Evolutionary conservation across 192 early-diverging fungal genomes (phyloP), one percentile per base, ranked within the genome.

Genomic region (Podila epigama): DNA sequence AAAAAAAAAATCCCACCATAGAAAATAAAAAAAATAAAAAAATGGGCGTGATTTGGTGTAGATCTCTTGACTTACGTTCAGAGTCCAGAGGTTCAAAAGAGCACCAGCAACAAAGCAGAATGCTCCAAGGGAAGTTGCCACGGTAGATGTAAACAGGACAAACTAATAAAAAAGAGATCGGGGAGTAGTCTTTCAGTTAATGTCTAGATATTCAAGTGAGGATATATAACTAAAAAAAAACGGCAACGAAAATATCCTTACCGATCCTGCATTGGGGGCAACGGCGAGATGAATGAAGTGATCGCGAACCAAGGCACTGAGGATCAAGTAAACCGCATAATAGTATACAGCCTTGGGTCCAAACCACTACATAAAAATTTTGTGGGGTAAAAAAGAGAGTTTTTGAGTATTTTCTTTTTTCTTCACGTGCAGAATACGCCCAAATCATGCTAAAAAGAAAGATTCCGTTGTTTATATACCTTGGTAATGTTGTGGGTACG

Each of bases 201-300:
- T 8, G 25, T 35, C 27, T 42, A 31, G 0, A 39, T 20, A 22
- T 36, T 20, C 10, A 8, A 20, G 25, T 5, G 13, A 50, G 27
- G 32, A 62, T 5, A 16, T 29, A 31, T 31, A 33, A 33, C 13
- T 28, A 5, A 55, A 51, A 51, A 2, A 59, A 5, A n/a, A n/a
- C 1, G 20, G 28, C 18, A 39, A 10, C 33, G 28, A 31, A 39
- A 3, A 10, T 9, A 48, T 41, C 44, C 70, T 36, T 83, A 87
- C 82, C 8, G 85, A 80, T 41, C 70, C 75, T 28, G 64, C 70
- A 68, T 85, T 80, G 40, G 62, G 64, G n/a, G 69, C 83, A 16
- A 88, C 59, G 44, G 87, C 87, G 31, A 79, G 50, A 64, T 85
- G 81, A 22, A 88, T 82, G 53, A 85, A 86, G 51, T 85, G 83